phyloP scores from a whole-genome alignment of 2,329 filamentous ascomycete species.

The Ophiostoma angusticollis region DNA sequence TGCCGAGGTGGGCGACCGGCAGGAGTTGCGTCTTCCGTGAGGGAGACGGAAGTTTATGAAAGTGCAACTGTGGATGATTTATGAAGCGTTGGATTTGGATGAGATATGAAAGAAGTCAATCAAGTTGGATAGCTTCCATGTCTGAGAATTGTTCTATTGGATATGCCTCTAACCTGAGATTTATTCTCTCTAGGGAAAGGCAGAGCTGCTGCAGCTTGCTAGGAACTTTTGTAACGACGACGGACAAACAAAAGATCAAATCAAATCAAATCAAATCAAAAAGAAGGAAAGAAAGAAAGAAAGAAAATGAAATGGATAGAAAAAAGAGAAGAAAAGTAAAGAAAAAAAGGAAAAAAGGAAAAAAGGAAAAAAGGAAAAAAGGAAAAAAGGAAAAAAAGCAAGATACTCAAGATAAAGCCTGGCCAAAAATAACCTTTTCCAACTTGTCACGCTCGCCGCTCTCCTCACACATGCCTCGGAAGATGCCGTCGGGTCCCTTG shows the following conservation, averaged over 20 bases:
- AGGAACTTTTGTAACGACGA: too few species aligned
- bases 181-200: too few species aligned
- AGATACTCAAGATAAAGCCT: constrained; percentile 8
- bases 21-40: constrained; percentile 24
- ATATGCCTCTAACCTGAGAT: too few species aligned
- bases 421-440: constrained; percentile 30
- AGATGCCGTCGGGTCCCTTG: constrained; percentile 36
- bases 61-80: background rate
- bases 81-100: background rate
- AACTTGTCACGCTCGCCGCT: constrained; percentile 46
- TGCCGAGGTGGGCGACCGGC: constrained; percentile 25
- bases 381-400: background rate
- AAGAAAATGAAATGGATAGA: background rate
- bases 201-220: too few species aligned
- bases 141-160: too few species aligned
- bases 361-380: background rate
- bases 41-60: background rate
- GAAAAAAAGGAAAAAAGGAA: background rate
- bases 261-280: background rate
- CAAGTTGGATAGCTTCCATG: background rate
- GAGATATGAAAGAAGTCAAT: background rate
- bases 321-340: background rate
- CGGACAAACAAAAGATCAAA: too few species aligned
- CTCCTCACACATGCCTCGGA: constrained; percentile 50
- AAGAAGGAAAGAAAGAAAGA: background rate